These are phyloP conservation scores for Nothophaeocryptopus gaeumannii DNA, from an alignment of 2,329 filamentous ascomycete genomes.

Conservation along the genomic window DNA sequence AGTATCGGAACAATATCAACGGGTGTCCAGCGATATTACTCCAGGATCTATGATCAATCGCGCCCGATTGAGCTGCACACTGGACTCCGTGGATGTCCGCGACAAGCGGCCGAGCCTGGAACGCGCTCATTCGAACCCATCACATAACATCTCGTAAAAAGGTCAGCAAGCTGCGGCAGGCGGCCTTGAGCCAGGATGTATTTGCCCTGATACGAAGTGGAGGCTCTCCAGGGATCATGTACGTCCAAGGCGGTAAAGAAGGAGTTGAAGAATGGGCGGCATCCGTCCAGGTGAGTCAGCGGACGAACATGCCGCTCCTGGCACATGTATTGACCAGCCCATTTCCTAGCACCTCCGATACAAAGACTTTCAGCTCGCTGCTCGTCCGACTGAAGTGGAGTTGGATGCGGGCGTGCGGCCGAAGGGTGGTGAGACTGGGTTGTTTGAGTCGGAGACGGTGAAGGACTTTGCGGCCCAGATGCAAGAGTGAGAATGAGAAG, in stretches of 20 bases:
- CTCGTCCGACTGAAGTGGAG: constrained; percentile 48
- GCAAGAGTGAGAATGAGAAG: constrained; percentile 38
- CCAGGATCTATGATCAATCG: too few relatives aligned
- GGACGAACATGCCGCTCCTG: background rate
- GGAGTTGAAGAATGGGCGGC: constrained; percentile 63
- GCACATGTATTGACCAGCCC: background rate
- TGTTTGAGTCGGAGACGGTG: constrained; percentile 60
- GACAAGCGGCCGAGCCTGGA: constrained; percentile 27
- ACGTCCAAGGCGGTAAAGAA: constrained; percentile 62
- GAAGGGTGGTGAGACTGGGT: constrained; percentile 37
- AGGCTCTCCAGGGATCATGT: constrained; percentile 73
- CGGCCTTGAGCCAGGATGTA: constrained; percentile 58
- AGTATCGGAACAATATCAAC: too few relatives aligned
- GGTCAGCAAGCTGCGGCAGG: constrained; percentile 61
- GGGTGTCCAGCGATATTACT: too few relatives aligned
- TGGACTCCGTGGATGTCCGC: constrained; percentile 7
- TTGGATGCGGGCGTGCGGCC: constrained; percentile 17
- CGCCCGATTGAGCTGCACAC: background rate
- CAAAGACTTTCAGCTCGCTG: constrained; percentile 68
- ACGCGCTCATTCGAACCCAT: constrained; percentile 71
- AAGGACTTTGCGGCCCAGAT: constrained; percentile 63
- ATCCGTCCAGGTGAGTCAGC: constrained; percentile 52
- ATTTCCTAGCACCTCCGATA: constrained; percentile 55
- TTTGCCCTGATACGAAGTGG: constrained; percentile 66
- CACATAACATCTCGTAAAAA: constrained; percentile 82